These are phyloP conservation scores for Fusarium camptoceras DNA, from an alignment of 2,329 filamentous ascomycete species.

Conservation along the genomic window DNA sequence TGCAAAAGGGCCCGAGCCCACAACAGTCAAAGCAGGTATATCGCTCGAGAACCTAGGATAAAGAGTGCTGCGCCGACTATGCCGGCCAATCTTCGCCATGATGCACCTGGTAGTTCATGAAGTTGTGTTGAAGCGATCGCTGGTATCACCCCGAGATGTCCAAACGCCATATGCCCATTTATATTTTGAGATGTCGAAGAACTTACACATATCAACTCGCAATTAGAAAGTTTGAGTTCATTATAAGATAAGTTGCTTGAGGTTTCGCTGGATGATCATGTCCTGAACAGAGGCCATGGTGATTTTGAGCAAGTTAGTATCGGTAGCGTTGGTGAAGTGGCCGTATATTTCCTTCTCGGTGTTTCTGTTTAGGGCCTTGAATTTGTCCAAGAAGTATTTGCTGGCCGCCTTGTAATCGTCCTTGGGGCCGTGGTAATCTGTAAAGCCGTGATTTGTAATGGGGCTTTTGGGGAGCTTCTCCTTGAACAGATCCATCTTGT, in stretches of 20 bases:
- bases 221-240: slow-evolving; percentile 4
- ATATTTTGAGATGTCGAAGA: slow-evolving; percentile 4
- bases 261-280: slow-evolving; percentile 87
- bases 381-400: slow-evolving; percentile 86
- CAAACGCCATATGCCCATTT: slow-evolving; percentile 9
- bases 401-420: slow-evolving; percentile 79
- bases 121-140: background rate
- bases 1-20: slow-evolving; percentile 8
- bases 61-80: background rate
- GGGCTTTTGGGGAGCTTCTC: slow-evolving; percentile 78
- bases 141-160: slow-evolving; percentile 2
- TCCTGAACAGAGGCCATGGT: slow-evolving; percentile 89
- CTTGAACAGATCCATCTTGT: slow-evolving; percentile 89
- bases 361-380: slow-evolving; percentile 79
- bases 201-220: slow-evolving; percentile 4
- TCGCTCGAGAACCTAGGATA: slow-evolving; percentile 7
- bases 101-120: background rate
- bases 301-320: slow-evolving; percentile 82
- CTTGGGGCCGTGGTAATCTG: slow-evolving; percentile 79
- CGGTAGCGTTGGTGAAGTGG: slow-evolving; percentile 71
- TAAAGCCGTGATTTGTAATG: slow-evolving; percentile 79
- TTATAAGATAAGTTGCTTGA: slow-evolving; percentile 76
- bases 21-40: slow-evolving; percentile 1
- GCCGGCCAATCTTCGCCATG: background rate
- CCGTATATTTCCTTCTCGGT: slow-evolving; percentile 73